Evolutionary conservation across 768 basidiomycete species (phyloP).

Genomic region (Pleurotus djamor): DNA sequence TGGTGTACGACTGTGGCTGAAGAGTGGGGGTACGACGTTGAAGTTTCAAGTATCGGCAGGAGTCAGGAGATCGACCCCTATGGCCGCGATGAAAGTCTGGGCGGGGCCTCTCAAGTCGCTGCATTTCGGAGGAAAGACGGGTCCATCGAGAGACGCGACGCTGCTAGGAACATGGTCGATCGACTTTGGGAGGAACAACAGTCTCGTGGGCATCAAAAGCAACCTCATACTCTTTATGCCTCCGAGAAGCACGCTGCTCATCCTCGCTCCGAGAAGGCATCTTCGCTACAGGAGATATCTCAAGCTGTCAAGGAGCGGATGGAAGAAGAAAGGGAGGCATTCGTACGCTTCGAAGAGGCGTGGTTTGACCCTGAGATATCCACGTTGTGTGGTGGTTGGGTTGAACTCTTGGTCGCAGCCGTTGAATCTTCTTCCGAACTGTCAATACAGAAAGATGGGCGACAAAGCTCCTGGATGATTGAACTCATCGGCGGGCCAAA

Average conservation of each 20-base stretch:
- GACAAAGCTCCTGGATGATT: slow-evolving; percentile 37
- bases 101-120: slow-evolving; percentile 69
- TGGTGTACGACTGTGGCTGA: slow-evolving; percentile 59
- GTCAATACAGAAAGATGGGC: slow-evolving; percentile 31
- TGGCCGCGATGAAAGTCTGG: slow-evolving; percentile 63
- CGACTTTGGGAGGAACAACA: slow-evolving; percentile 12
- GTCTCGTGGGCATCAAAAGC: slow-evolving; percentile 17
- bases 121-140: slow-evolving; percentile 52
- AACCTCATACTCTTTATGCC: slow-evolving; percentile 45
- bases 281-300: slow-evolving; percentile 43
- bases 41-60: slow-evolving; percentile 56
- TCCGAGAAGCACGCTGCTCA: slow-evolving; percentile 53
- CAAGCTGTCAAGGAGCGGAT: slow-evolving; percentile 48
- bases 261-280: slow-evolving; percentile 39
- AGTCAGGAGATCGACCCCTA: slow-evolving; percentile 63
- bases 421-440: slow-evolving; percentile 40
- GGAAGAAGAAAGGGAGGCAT: slow-evolving; percentile 47
- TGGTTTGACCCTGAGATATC: slow-evolving; percentile 50
- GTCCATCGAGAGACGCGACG: slow-evolving; percentile 15
- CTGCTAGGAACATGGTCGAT: slow-evolving; percentile 35
- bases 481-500: slow-evolving; percentile 38
- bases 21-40: slow-evolving; percentile 74
- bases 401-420: slow-evolving; percentile 50
- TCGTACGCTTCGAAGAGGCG: slow-evolving; percentile 46
- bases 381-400: slow-evolving; percentile 55